A percentile compares a stretch with the other conserved stretches of the same genome.
These are phyloP conservation scores for Lactifluus pinguis DNA, from an alignment of 768 basidiomycete species.

Conservation along the genomic window DNA sequence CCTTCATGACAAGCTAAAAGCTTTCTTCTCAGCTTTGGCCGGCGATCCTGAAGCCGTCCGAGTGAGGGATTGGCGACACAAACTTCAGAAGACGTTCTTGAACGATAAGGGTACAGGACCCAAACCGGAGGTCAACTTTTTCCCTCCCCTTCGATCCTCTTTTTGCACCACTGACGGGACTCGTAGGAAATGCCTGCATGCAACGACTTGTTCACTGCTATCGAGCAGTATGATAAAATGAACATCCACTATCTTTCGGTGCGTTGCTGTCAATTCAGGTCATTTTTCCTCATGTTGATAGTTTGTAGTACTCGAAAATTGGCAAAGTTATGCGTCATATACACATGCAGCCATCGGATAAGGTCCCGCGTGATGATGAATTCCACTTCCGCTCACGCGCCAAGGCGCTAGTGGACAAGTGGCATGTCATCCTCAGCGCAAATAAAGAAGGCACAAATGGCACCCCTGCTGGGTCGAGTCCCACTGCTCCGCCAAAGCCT, in stretches of 20 bases:
- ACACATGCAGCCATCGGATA: constrained; percentile 41
- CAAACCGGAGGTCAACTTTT: constrained; percentile 48
- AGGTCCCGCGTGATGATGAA: constrained; percentile 56
- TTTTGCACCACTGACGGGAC: not conserved
- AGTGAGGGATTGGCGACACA: constrained; percentile 89
- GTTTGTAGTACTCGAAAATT: constrained; percentile 58
- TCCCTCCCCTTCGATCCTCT: not conserved
- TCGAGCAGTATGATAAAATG: constrained; percentile 70
- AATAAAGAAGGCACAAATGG: constrained; percentile 21
- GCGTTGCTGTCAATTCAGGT: constrained; percentile 6
- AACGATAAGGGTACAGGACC: constrained; percentile 49
- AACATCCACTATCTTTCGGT: constrained; percentile 66
- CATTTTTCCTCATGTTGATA: not conserved
- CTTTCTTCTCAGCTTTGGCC: constrained; percentile 32
- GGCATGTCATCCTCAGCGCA: constrained; percentile 47
- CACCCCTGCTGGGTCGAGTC: constrained; percentile 9
- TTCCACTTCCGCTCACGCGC: constrained; percentile 67
- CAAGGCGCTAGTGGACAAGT: constrained; percentile 57
- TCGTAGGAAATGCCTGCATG: constrained; percentile 67
- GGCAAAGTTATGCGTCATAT: constrained; percentile 88
- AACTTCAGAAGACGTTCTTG: constrained; percentile 80
- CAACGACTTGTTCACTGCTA: constrained; percentile 62
- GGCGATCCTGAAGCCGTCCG: constrained; percentile 56
- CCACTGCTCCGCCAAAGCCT: constrained; percentile 9
- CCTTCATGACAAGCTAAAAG: not conserved